A percentile compares a stretch with the other conserved stretches of the same genome.
Evolutionary conservation across 164 flowering plant genomes (phyloP).

Genomic region (Tetracentron sinense): DNA sequence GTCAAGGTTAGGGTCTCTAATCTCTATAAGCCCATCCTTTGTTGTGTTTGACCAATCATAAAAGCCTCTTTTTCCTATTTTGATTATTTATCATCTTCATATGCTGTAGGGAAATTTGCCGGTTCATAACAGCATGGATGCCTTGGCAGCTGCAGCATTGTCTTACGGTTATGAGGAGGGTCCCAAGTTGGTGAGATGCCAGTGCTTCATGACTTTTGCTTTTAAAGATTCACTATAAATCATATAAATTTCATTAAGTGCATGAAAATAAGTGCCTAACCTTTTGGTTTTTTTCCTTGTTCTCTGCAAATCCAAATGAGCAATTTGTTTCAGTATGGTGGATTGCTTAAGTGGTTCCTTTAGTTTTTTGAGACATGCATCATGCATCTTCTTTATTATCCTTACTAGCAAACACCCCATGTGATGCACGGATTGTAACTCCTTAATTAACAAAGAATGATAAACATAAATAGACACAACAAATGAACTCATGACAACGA

Average conservation of each 20-base stretch:
- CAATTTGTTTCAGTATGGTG: no score
- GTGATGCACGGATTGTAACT: no score
- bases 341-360: no score
- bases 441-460: no score
- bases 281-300: not conserved
- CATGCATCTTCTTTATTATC: no score
- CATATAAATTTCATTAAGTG: not conserved
- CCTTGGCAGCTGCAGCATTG: conserved; percentile 87
- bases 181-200: conserved; percentile 68
- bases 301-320: no score
- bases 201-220: not conserved
- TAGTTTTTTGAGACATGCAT: no score
- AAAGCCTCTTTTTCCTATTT: not conserved
- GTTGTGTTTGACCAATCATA: not conserved
- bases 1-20: conserved; percentile 61
- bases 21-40: not conserved
- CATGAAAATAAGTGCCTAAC: not conserved
- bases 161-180: conserved; percentile 76
- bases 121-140: conserved; percentile 98
- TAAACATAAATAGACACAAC: no score
- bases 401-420: no score
- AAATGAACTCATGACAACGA: no score
- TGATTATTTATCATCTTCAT: conserved; percentile 3
- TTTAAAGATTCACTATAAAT: not conserved
- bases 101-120: conserved; percentile 66